These are phyloP conservation scores for Russula vinacea DNA, from an alignment of 768 basidiomycete genomes.

Conservation along the genomic window DNA sequence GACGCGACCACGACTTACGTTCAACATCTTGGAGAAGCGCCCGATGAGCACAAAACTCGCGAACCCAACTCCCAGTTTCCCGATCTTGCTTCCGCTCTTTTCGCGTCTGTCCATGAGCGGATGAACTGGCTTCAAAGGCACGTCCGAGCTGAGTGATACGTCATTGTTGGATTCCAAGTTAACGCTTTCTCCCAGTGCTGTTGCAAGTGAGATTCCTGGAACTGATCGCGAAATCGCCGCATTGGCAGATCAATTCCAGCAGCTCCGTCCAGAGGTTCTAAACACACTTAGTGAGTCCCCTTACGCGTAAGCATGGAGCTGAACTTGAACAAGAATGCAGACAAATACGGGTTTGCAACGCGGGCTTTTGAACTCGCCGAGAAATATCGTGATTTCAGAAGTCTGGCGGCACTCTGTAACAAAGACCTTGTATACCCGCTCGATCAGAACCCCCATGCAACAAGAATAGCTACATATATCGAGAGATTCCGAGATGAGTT, in stretches of 20 bases:
- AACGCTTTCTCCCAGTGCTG: conserved; percentile 38
- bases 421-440: conserved; percentile 60
- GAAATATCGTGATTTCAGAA: conserved; percentile 79
- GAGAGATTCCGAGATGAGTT: conserved; percentile 79
- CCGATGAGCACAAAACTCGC: conserved; percentile 31
- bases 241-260: conserved; percentile 63
- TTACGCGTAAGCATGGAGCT: background rate
- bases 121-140: conserved; percentile 67
- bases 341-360: conserved; percentile 59
- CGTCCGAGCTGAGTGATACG: background rate
- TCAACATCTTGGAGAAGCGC: conserved; percentile 40
- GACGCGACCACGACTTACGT: conserved; percentile 53
- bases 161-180: conserved; percentile 3
- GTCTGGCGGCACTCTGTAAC: conserved; percentile 81
- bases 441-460: conserved; percentile 58
- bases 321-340: conserved; percentile 39
- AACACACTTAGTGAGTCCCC: conserved; percentile 69
- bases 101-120: conserved; percentile 65
- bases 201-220: conserved; percentile 47
- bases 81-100: conserved; percentile 58
- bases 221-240: conserved; percentile 55
- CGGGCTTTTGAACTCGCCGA: conserved; percentile 84
- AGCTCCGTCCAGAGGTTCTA: conserved; percentile 72
- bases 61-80: conserved; percentile 58
- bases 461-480: conserved; percentile 67